Base-by-base conservation (phyloP, 129 eudicot species). In the Erigeron canadensis region DNA sequence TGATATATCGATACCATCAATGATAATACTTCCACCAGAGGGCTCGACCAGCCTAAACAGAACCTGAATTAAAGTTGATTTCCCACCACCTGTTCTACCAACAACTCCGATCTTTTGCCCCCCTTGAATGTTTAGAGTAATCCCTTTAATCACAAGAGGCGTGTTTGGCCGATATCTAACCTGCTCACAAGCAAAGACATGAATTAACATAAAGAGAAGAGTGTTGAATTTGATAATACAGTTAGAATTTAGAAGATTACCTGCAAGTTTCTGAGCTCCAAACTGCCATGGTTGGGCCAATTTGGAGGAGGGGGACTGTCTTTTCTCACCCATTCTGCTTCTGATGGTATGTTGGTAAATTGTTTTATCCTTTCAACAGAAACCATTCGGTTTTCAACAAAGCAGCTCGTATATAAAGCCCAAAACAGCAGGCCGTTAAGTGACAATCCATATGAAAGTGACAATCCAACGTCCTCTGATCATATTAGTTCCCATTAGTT, bases 1-100 rank as follows among this genome's bases (percentile, higher is more conserved):
- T 11, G 87, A 72, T 17, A 95, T 86, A 70, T 95, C 95, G 10
- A 95, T 73, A 63, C 83, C 89, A 16, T 95, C 99, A 43, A 95
- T 84, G 37, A 90, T 58, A 13, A 95, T 87, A 54, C 55, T 84
- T 44, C 99, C 99, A 7, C 75, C 91, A 0, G 91, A 65, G 0
- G 99, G 99, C 84, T 95, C 99, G 28, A 95, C 91, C 41, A 95
- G 68, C 80, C 99, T 80, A 63, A 95, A 95, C 78, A 95, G 59
- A 70, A 86, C 99, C 53, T 95, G 99, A 44, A 95, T 80, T 44
- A 95, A 72, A 50, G 99, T 95, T 12, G 99, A 90, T 71, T 95
- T 95, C 61, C 99, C 99, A 15, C 99, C 91, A 3, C 99, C 99
- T 0, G 97, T 95, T 54, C 99, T 81, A 45, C 99, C 99, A 62